phyloP scores from a whole-genome alignment of 2,329 filamentous ascomycete species.

The Rhinocladiella mackenziei region DNA sequence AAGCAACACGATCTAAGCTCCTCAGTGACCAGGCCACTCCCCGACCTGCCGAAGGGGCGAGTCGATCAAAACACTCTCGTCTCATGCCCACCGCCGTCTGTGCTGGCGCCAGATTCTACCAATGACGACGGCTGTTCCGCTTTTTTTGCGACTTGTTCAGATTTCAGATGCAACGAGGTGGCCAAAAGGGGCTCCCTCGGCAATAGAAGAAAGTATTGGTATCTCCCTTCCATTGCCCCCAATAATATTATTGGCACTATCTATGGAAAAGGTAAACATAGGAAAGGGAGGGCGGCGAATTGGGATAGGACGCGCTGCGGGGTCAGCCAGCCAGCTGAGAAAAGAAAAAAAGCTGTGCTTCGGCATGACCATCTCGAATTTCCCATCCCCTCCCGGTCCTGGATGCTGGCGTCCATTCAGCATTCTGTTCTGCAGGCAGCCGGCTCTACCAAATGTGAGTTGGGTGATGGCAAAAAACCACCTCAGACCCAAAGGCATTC shows the following conservation, averaged over 20 bases:
- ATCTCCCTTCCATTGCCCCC: too few species aligned
- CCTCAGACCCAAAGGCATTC: background rate
- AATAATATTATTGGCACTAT: background rate
- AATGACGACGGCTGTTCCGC: slow-evolving; percentile 13
- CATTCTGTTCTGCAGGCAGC: slow-evolving; percentile 12
- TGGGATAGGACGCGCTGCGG: slow-evolving; percentile 6
- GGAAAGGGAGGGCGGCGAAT: slow-evolving; percentile 8
- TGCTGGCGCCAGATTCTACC: slow-evolving; percentile 18
- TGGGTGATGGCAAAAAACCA: too few species aligned
- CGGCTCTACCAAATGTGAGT: slow-evolving; percentile 2
- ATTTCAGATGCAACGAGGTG: too few species aligned
- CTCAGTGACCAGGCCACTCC: slow-evolving; percentile 20
- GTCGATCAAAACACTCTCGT: slow-evolving; percentile 19
- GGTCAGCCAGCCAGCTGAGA: slow-evolving; percentile 9
- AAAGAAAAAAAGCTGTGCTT: slow-evolving; percentile 5
- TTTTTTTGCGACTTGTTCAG: too few species aligned
- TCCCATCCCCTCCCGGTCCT: slow-evolving; percentile 2
- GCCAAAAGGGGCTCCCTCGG: too few species aligned
- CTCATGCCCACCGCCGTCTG: slow-evolving; percentile 24
- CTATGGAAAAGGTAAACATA: slow-evolving; percentile 4
- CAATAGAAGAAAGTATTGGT: too few species aligned
- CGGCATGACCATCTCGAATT: slow-evolving; percentile 16
- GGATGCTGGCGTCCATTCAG: background rate
- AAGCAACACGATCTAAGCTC: slow-evolving; percentile 22
- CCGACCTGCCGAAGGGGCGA: slow-evolving; percentile 19